phyloP scores from a whole-genome alignment of 2,329 filamentous ascomycete species.

The Aspergillus carbonarius region DNA sequence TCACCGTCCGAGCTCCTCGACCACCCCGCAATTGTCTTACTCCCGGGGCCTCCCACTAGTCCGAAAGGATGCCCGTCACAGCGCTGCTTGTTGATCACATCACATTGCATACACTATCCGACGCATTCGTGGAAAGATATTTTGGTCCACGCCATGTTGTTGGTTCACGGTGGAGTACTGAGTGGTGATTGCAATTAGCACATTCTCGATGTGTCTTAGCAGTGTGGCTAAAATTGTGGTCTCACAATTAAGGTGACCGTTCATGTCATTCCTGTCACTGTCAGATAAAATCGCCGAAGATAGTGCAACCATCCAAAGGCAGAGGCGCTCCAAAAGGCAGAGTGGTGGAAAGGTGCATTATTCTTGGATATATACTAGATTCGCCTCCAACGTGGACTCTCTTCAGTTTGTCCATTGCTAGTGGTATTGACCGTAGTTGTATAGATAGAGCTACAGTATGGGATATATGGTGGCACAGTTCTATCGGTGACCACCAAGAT shows the following conservation, averaged over 20 bases:
- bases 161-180: neutral
- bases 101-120: slow-evolving; percentile 14
- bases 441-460: too few species aligned
- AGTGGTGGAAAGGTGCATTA: neutral
- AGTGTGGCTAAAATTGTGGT: neutral
- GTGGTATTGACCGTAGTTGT: too few species aligned
- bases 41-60: neutral
- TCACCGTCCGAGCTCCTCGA: slow-evolving; percentile 12
- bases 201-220: neutral
- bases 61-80: slow-evolving; percentile 5
- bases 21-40: slow-evolving; percentile 8
- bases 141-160: neutral
- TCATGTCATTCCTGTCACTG: neutral
- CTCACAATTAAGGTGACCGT: neutral
- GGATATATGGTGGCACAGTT: too few species aligned
- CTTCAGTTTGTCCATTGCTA: too few species aligned
- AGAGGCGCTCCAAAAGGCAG: neutral
- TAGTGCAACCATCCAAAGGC: neutral
- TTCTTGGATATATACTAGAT: neutral
- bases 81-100: slow-evolving; percentile 15
- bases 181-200: neutral
- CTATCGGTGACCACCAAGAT: too few species aligned
- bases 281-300: neutral
- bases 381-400: too few species aligned
- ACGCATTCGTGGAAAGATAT: neutral